phyloP scores from a whole-genome alignment of 257 asterid species.

The Nicotiana attenuata region DNA sequence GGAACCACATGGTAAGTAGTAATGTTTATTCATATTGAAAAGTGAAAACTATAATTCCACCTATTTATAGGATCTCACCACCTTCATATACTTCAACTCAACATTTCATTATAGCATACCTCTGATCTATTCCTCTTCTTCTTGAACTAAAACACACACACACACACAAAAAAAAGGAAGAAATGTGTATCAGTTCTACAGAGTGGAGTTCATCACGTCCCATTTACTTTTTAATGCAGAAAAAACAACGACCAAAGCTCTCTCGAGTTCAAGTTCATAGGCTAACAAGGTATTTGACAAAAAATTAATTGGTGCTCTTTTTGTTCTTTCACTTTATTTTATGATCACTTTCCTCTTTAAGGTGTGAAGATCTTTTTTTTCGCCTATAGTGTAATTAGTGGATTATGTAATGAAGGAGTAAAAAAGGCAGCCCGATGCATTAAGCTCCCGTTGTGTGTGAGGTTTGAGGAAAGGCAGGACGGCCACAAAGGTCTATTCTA shows the following conservation, averaged over 20 bases:
- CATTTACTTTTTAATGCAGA: conserved; percentile 16
- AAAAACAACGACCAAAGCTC: conserved; percentile 20
- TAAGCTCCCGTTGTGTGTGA: no score
- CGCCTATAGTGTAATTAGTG: no score
- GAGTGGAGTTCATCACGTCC: conserved; percentile 16
- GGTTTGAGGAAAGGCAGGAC: accelerated
- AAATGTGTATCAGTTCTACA: conserved; percentile 19
- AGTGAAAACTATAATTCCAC: conserved; percentile 28
- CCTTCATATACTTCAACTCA: conserved; percentile 5
- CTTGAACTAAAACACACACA: neutral
- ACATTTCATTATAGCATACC: neutral
- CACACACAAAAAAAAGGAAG: neutral
- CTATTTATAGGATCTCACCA: conserved; percentile 23
- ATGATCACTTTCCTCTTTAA: neutral
- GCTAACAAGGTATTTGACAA: conserved; percentile 20
- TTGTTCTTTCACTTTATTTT: neutral
- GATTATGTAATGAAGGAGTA: no score
- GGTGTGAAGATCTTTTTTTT: no score
- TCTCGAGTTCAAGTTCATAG: conserved; percentile 21
- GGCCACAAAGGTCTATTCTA: no score
- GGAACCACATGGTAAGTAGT: conserved; percentile 23
- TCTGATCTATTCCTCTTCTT: neutral
- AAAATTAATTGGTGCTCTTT: neutral
- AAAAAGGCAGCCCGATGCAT: no score
- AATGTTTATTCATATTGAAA: conserved; percentile 22